phyloP scores from a whole-genome alignment of 176 grass and related monocot genomes.

The Oryza officinalis region DNA sequence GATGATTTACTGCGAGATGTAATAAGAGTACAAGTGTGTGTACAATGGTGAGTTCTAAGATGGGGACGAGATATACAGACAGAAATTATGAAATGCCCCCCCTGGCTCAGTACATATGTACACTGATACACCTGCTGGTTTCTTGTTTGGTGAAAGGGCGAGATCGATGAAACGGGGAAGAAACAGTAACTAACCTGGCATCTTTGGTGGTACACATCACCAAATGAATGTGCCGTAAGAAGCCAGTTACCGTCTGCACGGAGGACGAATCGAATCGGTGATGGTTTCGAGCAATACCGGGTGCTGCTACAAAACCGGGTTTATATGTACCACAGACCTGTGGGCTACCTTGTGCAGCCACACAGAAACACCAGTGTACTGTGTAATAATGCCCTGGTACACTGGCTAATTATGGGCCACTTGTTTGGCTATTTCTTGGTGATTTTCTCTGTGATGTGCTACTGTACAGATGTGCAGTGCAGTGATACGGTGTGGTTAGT shows the following conservation, averaged over 20 bases:
- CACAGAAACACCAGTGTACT: not conserved
- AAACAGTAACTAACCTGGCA: not conserved
- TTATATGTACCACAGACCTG: not conserved
- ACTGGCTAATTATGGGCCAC: not conserved
- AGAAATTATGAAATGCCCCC: not conserved
- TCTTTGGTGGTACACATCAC: not conserved
- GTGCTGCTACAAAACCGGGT: not conserved
- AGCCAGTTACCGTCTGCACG: not conserved
- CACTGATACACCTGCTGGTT: not conserved
- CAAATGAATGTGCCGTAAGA: not conserved
- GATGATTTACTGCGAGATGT: not conserved
- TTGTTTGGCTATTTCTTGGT: not conserved
- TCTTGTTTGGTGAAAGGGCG: not conserved
- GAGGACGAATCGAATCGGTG: not conserved
- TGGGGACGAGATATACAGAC: not conserved
- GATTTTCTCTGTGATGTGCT: not conserved
- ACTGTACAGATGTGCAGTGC: not conserved
- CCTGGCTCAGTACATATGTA: not conserved
- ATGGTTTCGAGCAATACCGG: not conserved
- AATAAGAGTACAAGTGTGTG: not conserved
- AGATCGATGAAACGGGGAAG: not conserved
- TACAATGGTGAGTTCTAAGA: not conserved
- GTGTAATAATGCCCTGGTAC: not conserved
- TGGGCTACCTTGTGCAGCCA: not conserved
- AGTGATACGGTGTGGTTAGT: too few relatives aligned